Evolutionary conservation across 345 rosid species (phyloP), one percentile per base, ranked within the genome.

Genomic region (Cardamine resedifolia): DNA sequence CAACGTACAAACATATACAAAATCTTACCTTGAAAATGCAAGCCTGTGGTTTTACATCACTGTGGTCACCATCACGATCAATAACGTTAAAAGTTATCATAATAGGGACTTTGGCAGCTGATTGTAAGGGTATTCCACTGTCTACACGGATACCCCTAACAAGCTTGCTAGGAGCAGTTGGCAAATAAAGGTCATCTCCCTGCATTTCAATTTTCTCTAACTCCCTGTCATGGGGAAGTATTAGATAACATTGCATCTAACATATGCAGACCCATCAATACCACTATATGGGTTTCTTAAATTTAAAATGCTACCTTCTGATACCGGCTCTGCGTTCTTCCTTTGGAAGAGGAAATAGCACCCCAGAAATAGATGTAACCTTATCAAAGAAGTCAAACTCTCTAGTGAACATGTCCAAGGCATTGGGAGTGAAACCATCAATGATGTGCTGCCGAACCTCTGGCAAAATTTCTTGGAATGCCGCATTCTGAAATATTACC

Each of bases 91-190:
- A 95, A 53, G 94, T 84, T 55, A 92, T 87, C 96, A 95, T 85
- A 43, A 95, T 91, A 72, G 99, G 99, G 75, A 95, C 99, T 80
- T 95, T 95, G 31, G 98, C 99, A 4, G 99, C 99, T 15, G 99
- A 95, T 50, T 95, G 99, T 58, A 95, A 83, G 11, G 98, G 99
- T 85, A 95, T 95, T 72, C 99, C 99, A 81, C 99, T 95, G 78
- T 92, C 97, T 62, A 86, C 88, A 36, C 69, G 87, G 50, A 95
- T 90, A 64, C 97, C 96, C 82, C 88, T 85, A 34, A 95, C 98
- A 78, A 95, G 90, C 83, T 88, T 91, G 76, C 44, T 85, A n/a
- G 90, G 86, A 70, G 99, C 99, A 12, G 99, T 95, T 38, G 98
- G 98, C 68, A 95, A 79, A 83, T 95, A 95, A 27, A 95, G 97